Base-by-base conservation (phyloP, 2,329 filamentous ascomycete species). In the Exophiala oligosperma region DNA sequence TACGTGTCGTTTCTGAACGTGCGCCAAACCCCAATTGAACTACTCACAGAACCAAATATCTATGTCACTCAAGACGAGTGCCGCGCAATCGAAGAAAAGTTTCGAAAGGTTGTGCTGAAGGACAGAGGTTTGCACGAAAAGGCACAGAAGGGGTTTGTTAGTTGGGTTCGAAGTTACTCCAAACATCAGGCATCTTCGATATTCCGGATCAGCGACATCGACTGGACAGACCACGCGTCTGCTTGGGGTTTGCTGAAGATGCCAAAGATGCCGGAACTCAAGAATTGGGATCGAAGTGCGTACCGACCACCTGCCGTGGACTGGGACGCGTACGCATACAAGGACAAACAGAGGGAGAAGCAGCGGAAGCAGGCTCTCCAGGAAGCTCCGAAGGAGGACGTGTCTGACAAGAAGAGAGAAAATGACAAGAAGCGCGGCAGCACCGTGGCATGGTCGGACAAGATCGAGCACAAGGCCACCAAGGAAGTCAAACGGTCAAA, bases 111-210 rank as follows among this genome's bases (percentile, higher is more conserved):
- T 1, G 77, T 81, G 12, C 75, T 77, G 28, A 73, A 76, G 40
- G 88, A 91, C 70, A 78, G 88, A 24, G 84, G 85, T 26, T 71
- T 94, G 9, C 88, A 94, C 71, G 92, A 97, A 72, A 94, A 96
- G 69, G 92, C 89, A 0, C 91, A 96, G 70, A 86, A 88, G 61
- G 94, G 88, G 0, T 97, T 99, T 67, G 93, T 97, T 23, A 93
- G 89, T 70, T 97, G 92, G 90, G 86, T 96, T 1, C 86, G 92
- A 70, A 89, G 90, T 65, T 97, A 97, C 76, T 89, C 85, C 70
- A 95, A 94, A 68, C 94, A 97, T 69, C 86, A 92, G 65, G 92
- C 93, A 1, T 88, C 85, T 59, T 95, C 91, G 68, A 97, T 99
- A 65, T 99, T 99, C 78, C 85, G 89, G 9, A 79, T 91, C 1